Evolutionary conservation across 148 eudicot species (phyloP).

Genomic region (Rhododendron griersonianum): DNA sequence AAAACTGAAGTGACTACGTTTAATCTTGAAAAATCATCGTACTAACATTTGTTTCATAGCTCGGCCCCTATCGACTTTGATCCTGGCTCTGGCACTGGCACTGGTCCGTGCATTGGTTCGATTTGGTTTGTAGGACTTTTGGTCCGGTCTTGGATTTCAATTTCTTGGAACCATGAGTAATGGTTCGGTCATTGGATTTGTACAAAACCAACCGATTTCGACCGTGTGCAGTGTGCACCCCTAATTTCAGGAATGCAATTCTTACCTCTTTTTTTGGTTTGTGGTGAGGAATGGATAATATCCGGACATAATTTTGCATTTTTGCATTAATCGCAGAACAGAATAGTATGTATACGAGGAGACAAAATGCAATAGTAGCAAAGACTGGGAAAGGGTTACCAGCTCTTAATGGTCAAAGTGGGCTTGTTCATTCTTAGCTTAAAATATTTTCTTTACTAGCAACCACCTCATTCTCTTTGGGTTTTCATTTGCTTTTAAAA

Average conservation of each 20-base stretch:
- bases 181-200: not conserved
- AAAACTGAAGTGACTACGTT: no score
- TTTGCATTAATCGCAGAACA: no score
- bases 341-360: not conserved
- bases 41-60: no score
- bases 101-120: not conserved
- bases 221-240: not conserved
- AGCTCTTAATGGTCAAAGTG: not conserved
- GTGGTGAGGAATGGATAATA: not conserved
- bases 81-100: no score
- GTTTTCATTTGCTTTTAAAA: not conserved
- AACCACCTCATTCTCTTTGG: not conserved
- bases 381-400: not conserved
- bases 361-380: not conserved
- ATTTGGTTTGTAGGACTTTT: not conserved
- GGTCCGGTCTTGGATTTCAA: not conserved
- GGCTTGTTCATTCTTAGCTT: not conserved
- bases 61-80: no score
- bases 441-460: not conserved
- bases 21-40: no score
- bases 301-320: not conserved
- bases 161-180: not conserved
- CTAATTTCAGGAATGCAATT: not conserved
- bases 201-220: not conserved
- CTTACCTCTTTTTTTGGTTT: not conserved